Evolutionary conservation across 306 rosid genomes (phyloP).

Genomic region (Fragaria iinumae): DNA sequence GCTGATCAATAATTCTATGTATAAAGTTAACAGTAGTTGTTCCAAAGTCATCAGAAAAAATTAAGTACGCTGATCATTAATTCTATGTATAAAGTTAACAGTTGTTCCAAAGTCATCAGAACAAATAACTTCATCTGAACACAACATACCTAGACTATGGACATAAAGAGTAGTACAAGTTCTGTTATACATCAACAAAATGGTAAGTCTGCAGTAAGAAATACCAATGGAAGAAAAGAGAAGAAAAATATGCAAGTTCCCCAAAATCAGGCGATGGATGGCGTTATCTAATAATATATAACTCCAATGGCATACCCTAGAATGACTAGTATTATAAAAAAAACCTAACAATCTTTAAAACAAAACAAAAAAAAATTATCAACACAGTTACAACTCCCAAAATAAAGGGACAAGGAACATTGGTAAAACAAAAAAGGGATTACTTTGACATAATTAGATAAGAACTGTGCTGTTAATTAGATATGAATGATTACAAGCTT

Average conservation of each 20-base stretch:
- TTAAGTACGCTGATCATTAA: not conserved
- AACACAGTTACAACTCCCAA: not conserved
- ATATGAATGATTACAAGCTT: slow-evolving; percentile 31
- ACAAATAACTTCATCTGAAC: not conserved
- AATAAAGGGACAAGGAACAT: not conserved
- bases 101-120: not conserved
- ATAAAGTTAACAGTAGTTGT: too few species aligned
- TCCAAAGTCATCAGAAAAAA: too few species aligned
- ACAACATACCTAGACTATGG: not conserved
- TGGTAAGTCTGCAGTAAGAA: not conserved
- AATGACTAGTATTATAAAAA: not conserved
- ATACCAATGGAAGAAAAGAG: not conserved
- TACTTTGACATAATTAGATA: not conserved
- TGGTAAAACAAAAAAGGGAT: not conserved
- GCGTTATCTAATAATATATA: not conserved
- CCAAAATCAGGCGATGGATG: not conserved
- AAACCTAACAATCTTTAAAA: not conserved
- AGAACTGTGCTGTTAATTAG: not conserved
- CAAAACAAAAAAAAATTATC: not conserved
- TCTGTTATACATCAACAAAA: not conserved
- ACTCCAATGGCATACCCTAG: not conserved
- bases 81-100: not conserved
- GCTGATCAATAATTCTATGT: too few species aligned
- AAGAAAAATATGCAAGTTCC: not conserved
- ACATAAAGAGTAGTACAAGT: not conserved